These are phyloP conservation scores for Candida andamanensis DNA, from an alignment of 805 yeast genomes.

Conservation along the genomic window DNA sequence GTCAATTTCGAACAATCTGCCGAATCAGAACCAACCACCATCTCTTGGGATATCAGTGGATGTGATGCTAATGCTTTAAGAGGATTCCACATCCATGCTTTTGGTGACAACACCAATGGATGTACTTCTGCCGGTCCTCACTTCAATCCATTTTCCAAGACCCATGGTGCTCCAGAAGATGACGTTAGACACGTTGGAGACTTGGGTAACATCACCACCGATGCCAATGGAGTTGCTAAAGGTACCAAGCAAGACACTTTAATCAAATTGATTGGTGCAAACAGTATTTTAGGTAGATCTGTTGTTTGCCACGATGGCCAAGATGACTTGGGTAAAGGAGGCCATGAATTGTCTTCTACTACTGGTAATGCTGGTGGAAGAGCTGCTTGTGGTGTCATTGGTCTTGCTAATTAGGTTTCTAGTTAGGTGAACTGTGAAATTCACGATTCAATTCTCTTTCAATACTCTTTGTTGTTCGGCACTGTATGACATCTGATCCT, in stretches of 20 bases:
- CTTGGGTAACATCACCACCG: slow-evolving; percentile 90
- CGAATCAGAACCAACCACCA: slow-evolving; percentile 77
- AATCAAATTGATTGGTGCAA: slow-evolving; percentile 78
- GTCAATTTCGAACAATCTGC: slow-evolving; percentile 82
- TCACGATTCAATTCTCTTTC: too few relatives aligned
- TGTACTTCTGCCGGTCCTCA: slow-evolving; percentile 99
- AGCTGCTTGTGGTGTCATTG: slow-evolving; percentile 98
- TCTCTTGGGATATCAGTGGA: slow-evolving; percentile 86
- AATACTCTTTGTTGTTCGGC: too few relatives aligned
- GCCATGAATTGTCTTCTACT: slow-evolving; percentile 82
- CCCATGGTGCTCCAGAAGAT: slow-evolving; percentile 90
- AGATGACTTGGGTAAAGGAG: slow-evolving; percentile 95
- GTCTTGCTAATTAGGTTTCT: slow-evolving; percentile 44
- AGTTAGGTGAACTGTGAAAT: background rate
- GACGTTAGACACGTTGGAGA: slow-evolving; percentile 88
- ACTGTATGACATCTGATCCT: too few relatives aligned
- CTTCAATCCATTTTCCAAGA: slow-evolving; percentile 83
- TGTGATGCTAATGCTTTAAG: slow-evolving; percentile 82
- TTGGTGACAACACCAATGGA: slow-evolving; percentile 99
- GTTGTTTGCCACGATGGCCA: slow-evolving; percentile 90
- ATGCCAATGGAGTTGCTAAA: slow-evolving; percentile 83
- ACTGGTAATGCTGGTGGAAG: slow-evolving; percentile 98
- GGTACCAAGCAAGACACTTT: slow-evolving; percentile 76
- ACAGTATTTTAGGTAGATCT: slow-evolving; percentile 90
- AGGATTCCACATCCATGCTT: slow-evolving; percentile 97